Base-by-base conservation (phyloP, 805 yeast genomes). In the Kazachstania viticola region DNA sequence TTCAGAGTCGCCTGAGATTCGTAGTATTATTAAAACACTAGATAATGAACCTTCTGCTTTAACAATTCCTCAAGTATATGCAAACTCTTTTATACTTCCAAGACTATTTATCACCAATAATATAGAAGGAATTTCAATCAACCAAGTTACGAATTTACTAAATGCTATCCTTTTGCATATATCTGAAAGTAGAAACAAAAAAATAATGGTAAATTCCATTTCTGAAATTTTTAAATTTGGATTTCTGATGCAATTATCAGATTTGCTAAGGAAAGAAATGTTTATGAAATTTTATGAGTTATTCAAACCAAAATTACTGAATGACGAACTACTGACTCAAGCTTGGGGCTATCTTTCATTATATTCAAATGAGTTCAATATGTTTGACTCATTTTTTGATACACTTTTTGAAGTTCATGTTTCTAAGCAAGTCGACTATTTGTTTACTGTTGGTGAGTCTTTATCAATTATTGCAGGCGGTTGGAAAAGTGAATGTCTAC, bases 361-460 rank as follows among this genome's bases (percentile, higher is more conserved):
- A 24, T 46, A 61, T 11, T 38, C 47, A 0, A 45, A 43, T 2
- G 51, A 60, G 13, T 40, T 44, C 9, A 49, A 61, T 1, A 45
- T 43, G 5, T 43, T 40, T 6, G 64, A 58, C 5, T 36, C 41
- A 1, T 62, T 61, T 34, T 69, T 77, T 28, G 49, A 61, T 7
- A 42, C 54, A 1, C 45, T 84, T 2, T 74, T 65, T 42, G 76
- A 70, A 3, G 65, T 80, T 0, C 75, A 79, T 48, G 51, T 49
- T 4, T 69, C 84, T 1, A 83, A 79, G 39, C 83, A 80, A 38
- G 62, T 73, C n/a, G 96, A 88, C 38, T 71, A 64, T 31, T 56
- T 79, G 14, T 83, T 88, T 42, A 66, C 84, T 0, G 67, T 77
- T 29, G 96, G 97, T 32, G 97, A 88, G 49, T 85, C 94, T 0